Conservation (phyloP, 257 asterid species). For the Coffea canephora region DNA sequence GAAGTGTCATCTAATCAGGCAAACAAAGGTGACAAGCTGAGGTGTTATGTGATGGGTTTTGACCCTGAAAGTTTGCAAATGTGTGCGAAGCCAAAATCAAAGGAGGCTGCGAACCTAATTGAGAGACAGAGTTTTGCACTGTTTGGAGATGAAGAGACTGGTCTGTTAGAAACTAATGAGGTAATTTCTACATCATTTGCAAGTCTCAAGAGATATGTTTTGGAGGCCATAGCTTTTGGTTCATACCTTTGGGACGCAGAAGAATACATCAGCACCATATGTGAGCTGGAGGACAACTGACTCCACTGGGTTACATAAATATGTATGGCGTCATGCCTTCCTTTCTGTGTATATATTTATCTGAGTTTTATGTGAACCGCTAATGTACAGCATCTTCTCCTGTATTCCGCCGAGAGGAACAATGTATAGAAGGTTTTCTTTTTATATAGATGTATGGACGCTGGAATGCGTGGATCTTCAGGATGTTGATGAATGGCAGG, state of each 20-base stretch:
- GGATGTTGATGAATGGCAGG: neutral
- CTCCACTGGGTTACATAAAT: neutral
- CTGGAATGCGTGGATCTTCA: neutral
- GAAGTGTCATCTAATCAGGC: conserved; percentile 25
- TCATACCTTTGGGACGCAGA: conserved; percentile 79
- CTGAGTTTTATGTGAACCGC: neutral
- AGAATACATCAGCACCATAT: conserved; percentile 42
- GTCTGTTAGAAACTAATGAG: conserved; percentile 39
- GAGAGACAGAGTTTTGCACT: conserved; percentile 69
- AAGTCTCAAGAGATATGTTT: conserved; percentile 69
- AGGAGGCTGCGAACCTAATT: conserved; percentile 62
- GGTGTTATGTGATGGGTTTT: conserved; percentile 55
- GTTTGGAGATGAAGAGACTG: conserved; percentile 52
- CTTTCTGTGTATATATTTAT: neutral
- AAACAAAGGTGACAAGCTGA: conserved; percentile 38
- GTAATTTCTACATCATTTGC: conserved; percentile 63
- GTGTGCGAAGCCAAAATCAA: conserved; percentile 68
- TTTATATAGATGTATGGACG: neutral
- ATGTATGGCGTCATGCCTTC: neutral
- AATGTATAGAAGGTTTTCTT: neutral
- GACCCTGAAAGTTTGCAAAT: conserved; percentile 49
- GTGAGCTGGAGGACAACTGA: conserved; percentile 60
- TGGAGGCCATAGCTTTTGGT: conserved; percentile 91
- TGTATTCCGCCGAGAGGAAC: neutral
- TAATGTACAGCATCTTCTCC: neutral